Evolutionary conservation across 805 yeast species (phyloP).

Genomic region (Wickerhamomyces chambardii): DNA sequence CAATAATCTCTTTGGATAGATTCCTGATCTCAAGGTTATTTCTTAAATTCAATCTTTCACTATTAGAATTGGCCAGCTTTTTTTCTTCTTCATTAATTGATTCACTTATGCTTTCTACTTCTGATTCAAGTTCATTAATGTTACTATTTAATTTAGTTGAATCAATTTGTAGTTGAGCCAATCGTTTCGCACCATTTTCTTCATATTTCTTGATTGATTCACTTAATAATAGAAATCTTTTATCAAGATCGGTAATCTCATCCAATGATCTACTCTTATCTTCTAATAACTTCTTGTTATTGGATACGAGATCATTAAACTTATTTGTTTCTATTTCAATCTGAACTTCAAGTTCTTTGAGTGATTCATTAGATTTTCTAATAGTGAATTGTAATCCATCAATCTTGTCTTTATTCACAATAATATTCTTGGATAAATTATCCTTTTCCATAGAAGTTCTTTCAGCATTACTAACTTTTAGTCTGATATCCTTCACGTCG

Average conservation of each 20-base stretch:
- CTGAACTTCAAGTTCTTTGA: too few relatives aligned
- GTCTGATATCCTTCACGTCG: conserved; percentile 40
- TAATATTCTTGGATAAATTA: conserved; percentile 27
- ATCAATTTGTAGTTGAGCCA: conserved; percentile 6
- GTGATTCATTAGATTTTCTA: conserved; percentile 12
- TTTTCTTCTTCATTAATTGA: conserved; percentile 26
- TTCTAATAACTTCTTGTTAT: neutral
- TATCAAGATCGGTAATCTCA: conserved; percentile 13
- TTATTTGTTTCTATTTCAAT: too few relatives aligned
- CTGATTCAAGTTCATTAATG: conserved; percentile 16
- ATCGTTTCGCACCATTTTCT: conserved; percentile 5
- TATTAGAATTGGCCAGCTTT: conserved; percentile 44
- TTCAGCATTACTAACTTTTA: conserved; percentile 45
- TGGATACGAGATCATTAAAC: too few relatives aligned
- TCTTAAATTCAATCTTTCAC: conserved; percentile 51
- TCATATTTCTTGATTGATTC: conserved; percentile 20
- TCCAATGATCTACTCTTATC: conserved; percentile 1
- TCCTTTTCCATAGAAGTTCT: conserved; percentile 37
- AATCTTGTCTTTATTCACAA: conserved; percentile 23
- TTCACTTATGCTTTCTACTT: conserved; percentile 17
- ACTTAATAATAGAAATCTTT: conserved; percentile 21
- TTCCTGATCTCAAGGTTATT: conserved; percentile 55
- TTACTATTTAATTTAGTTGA: conserved; percentile 2
- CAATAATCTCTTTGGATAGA: conserved; percentile 27
- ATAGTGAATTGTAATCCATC: conserved; percentile 9